Percentiles rank a stretch among this genome's conserved stretches.
Evolutionary conservation across 257 asterid genomes (phyloP).

Genomic region (Solanum chaucha): DNA sequence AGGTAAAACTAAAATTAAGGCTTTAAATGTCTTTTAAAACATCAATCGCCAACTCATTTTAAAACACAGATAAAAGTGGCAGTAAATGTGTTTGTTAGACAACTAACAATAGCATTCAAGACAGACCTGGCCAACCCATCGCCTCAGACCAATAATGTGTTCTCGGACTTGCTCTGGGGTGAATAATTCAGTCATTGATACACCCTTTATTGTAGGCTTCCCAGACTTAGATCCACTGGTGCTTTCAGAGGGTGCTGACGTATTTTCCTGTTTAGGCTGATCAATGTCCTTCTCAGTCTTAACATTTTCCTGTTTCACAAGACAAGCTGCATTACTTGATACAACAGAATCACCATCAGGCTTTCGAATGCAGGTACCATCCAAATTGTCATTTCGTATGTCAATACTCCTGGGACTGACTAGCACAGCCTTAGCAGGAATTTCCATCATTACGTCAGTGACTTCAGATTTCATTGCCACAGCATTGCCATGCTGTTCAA

Average conservation of each 20-base stretch:
- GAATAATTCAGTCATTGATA: constrained; percentile 86
- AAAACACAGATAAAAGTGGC: not conserved
- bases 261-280: constrained; percentile 44
- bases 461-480: constrained; percentile 42
- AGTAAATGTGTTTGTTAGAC: not conserved
- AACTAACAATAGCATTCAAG: not conserved
- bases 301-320: constrained; percentile 29
- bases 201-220: constrained; percentile 88
- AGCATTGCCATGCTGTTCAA: constrained; percentile 24
- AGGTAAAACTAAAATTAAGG: not conserved
- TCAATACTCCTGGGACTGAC: constrained; percentile 28
- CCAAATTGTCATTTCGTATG: constrained; percentile 33
- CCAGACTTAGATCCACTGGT: constrained; percentile 68
- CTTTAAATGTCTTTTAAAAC: not conserved
- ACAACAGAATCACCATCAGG: constrained; percentile 31
- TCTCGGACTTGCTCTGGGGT: constrained; percentile 86
- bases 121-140: constrained; percentile 98
- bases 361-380: constrained; percentile 29
- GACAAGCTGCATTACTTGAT: constrained; percentile 27
- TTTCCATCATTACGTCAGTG: constrained; percentile 46
- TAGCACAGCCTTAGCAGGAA: constrained; percentile 28
- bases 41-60: not conserved
- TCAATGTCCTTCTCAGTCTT: constrained; percentile 55
- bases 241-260: constrained; percentile 38
- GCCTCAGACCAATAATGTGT: constrained; percentile 82